phyloP scores from a whole-genome alignment of 208 protist species.

The Naegleria lovaniensis region DNA sequence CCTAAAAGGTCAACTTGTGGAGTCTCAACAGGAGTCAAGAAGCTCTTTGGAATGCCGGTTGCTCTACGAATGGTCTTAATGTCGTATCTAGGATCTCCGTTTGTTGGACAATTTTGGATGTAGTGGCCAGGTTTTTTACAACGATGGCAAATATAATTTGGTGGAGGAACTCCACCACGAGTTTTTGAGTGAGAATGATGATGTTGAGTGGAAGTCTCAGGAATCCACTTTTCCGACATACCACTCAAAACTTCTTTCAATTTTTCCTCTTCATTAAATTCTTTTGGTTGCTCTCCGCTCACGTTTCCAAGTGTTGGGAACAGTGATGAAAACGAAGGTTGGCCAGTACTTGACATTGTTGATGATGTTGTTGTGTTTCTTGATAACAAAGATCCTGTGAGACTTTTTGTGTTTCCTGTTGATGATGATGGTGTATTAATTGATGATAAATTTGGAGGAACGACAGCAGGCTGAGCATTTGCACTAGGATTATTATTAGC shows the following conservation, averaged over 20 bases:
- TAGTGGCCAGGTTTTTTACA: conserved; percentile 49
- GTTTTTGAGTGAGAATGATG: not conserved
- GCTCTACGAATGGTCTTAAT: conserved; percentile 41
- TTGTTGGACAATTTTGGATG: conserved; percentile 53
- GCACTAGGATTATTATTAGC: conserved; percentile 2
- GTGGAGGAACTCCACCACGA: conserved; percentile 29
- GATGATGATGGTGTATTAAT: not conserved
- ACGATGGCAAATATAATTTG: conserved; percentile 46
- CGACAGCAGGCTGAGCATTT: conserved; percentile 1
- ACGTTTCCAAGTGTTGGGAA: not conserved
- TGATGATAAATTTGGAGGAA: not conserved
- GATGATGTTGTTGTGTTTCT: not conserved
- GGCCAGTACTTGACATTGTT: not conserved
- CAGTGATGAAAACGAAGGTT: not conserved
- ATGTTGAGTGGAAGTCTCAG: conserved; percentile 1
- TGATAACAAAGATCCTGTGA: conserved; percentile 13
- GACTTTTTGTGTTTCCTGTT: not conserved
- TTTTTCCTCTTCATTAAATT: conserved; percentile 22
- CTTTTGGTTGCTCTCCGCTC: not conserved
- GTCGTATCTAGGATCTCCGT: conserved; percentile 45
- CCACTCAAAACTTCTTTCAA: not conserved
- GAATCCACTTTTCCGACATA: not conserved
- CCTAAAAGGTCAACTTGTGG: not conserved
- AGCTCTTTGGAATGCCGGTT: conserved; percentile 48
- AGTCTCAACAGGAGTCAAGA: conserved; percentile 39